Conservation (phyloP, 352 stramenopile species). For the Elongisporangium prolatum region DNA sequence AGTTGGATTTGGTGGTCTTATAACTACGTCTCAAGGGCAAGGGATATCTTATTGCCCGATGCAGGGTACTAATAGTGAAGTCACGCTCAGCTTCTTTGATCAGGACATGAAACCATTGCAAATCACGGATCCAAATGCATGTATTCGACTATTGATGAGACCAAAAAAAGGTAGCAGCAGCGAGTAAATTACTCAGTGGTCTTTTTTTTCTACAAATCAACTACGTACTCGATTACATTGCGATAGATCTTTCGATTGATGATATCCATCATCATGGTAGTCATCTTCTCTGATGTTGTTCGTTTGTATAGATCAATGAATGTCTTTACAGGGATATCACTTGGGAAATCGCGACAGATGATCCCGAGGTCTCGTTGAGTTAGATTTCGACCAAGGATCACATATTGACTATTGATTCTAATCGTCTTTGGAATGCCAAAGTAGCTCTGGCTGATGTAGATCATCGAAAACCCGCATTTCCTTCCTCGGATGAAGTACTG, state of each 20-base stretch:
- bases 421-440: slow-evolving; percentile 11
- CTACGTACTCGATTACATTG: slow-evolving; percentile 14
- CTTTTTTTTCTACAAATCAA: slow-evolving; percentile 9
- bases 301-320: slow-evolving; percentile 11
- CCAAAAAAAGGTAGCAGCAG: slow-evolving; percentile 7
- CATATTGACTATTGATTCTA: slow-evolving; percentile 12
- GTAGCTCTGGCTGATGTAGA: slow-evolving; percentile 13
- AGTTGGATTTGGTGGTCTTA: slow-evolving; percentile 10
- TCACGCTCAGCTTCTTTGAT: slow-evolving; percentile 6
- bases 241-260: slow-evolving; percentile 11
- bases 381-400: slow-evolving; percentile 9
- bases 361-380: slow-evolving; percentile 10
- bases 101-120: slow-evolving; percentile 11
- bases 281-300: slow-evolving; percentile 6
- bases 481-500: slow-evolving; percentile 9
- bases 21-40: slow-evolving; percentile 12
- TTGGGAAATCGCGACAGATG: slow-evolving; percentile 6
- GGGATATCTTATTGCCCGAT: slow-evolving; percentile 3
- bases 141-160: slow-evolving; percentile 14
- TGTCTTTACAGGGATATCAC: not conserved
- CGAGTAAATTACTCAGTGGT: no score
- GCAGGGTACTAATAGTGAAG: slow-evolving; percentile 10
- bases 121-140: slow-evolving; percentile 13
- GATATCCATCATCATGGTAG: slow-evolving; percentile 18
- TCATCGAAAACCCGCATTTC: slow-evolving; percentile 8